Conservation (phyloP, 768 basidiomycete genomes). For the Russula sp. region DNA sequence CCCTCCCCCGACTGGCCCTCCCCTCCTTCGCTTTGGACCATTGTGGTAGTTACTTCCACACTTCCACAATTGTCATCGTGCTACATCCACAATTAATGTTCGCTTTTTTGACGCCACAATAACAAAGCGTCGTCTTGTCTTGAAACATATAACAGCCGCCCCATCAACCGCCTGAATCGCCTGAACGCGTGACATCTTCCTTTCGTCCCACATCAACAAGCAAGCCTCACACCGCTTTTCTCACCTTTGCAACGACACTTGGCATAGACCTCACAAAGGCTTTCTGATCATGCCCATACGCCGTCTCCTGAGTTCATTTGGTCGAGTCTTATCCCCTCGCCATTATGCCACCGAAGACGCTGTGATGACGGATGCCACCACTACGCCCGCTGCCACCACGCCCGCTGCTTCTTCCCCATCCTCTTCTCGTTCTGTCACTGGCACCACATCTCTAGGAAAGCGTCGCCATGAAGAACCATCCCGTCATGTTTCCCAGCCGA, state of each 20-base stretch:
- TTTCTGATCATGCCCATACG: slow-evolving; percentile 3
- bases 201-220: neutral
- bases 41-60: neutral
- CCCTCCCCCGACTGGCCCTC: neutral
- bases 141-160: slow-evolving; percentile 1
- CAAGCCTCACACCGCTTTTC: neutral
- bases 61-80: neutral
- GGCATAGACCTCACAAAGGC: neutral
- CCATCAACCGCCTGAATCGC: neutral
- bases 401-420: neutral
- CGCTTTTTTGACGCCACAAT: neutral
- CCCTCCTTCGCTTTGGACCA: too few species aligned
- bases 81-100: neutral
- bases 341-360: neutral
- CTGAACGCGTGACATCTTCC: neutral
- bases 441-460: neutral
- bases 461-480: neutral
- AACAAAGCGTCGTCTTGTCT: slow-evolving; percentile 1
- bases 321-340: neutral
- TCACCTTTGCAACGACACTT: neutral
- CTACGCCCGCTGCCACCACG: neutral
- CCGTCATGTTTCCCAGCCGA: neutral
- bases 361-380: neutral
- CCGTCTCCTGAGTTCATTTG: slow-evolving; percentile 3
- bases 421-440: neutral